A percentile compares a stretch with the other conserved stretches of the same genome.
Conservation (phyloP, 257 asterid species). For the Nicotiana tabacum region DNA sequence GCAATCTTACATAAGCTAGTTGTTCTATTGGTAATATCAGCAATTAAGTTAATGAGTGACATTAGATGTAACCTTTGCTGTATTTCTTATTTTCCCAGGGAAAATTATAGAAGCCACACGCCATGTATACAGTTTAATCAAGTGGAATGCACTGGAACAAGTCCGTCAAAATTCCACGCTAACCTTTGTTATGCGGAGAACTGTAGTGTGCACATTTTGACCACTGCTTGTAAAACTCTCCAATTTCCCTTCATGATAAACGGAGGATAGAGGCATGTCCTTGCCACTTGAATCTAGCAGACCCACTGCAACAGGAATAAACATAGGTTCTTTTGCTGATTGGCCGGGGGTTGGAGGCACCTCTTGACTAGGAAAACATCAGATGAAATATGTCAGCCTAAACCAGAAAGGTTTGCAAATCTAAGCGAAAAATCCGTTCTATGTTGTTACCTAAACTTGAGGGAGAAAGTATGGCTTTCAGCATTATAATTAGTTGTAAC, state of each 20-base stretch:
- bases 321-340: constrained; percentile 75
- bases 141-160: neutral
- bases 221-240: constrained; percentile 31
- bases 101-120: neutral
- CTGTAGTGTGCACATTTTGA: constrained; percentile 43
- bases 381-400: constrained; percentile 14
- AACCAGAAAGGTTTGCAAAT: neutral
- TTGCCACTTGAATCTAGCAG: constrained; percentile 61
- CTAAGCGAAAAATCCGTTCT: neutral
- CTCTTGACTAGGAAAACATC: constrained; percentile 67
- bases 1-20: neutral
- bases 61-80: neutral
- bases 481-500: constrained; percentile 56
- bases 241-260: constrained; percentile 50
- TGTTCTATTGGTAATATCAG: neutral
- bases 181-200: constrained; percentile 72
- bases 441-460: constrained; percentile 69
- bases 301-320: constrained; percentile 72
- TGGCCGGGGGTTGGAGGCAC: constrained; percentile 92
- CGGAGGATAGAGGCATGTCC: constrained; percentile 62
- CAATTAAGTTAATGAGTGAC: neutral
- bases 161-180: constrained; percentile 2
- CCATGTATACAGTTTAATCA: neutral
- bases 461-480: constrained; percentile 54
- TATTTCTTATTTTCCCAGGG: neutral